Conservation (phyloP, 177 flowering plant species). For the Vitis hybrid region DNA sequence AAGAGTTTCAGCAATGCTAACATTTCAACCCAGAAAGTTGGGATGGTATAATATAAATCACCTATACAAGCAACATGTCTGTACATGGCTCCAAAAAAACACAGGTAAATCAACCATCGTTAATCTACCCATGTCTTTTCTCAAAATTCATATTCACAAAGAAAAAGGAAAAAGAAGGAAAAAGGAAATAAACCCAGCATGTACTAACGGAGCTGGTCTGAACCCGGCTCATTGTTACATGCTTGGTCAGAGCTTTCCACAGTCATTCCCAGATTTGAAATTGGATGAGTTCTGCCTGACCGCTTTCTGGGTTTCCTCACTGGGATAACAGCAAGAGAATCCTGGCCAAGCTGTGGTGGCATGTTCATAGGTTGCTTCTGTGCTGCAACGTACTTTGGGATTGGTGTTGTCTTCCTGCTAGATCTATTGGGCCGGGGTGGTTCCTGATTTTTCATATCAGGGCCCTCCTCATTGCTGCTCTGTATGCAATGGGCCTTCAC, state of each 20-base stretch:
- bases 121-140: background rate
- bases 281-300: constrained; percentile 16
- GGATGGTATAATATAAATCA: background rate
- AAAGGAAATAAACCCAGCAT: background rate
- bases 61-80: background rate
- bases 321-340: constrained; percentile 16
- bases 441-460: constrained; percentile 11
- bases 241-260: background rate
- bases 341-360: constrained; percentile 16
- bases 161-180: too few relatives aligned
- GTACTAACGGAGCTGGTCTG: background rate
- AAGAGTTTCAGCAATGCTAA: background rate
- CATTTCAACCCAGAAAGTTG: background rate
- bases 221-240: background rate
- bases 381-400: constrained; percentile 6
- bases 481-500: constrained; percentile 18
- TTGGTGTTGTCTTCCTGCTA: constrained; percentile 26
- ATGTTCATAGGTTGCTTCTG: constrained; percentile 10
- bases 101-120: background rate
- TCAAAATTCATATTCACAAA: background rate
- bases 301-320: constrained; percentile 44
- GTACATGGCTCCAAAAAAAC: background rate
- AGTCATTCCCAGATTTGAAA: constrained; percentile 11
- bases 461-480: constrained; percentile 7
- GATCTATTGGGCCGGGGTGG: constrained; percentile 30